Evolutionary conservation across 2,329 filamentous ascomycete genomes (phyloP).

Genomic region (Lasiodiplodia citricola): DNA sequence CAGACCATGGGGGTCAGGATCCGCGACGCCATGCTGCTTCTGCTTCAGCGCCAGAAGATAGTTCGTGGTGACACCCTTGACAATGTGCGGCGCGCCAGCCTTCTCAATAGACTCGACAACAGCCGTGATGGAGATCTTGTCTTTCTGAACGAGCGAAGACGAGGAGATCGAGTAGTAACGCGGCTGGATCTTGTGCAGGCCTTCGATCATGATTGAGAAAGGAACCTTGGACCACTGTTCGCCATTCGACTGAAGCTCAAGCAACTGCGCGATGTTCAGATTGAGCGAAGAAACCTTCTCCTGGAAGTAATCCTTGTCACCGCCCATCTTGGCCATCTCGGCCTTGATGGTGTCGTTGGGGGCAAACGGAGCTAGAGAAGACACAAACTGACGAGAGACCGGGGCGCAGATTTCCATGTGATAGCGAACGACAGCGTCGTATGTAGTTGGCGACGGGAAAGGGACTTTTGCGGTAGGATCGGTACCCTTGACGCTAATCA

Average conservation of each 20-base stretch:
- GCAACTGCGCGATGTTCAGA: constrained; percentile 87
- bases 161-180: constrained; percentile 99
- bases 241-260: constrained; percentile 73
- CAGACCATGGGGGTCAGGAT: constrained; percentile 80
- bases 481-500: constrained; percentile 87
- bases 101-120: constrained; percentile 86
- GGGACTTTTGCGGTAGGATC: constrained; percentile 97
- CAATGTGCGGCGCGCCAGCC: constrained; percentile 75
- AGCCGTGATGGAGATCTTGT: constrained; percentile 93
- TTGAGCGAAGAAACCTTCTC: constrained; percentile 80
- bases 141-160: constrained; percentile 89
- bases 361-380: constrained; percentile 85
- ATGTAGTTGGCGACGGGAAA: constrained; percentile 96
- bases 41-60: constrained; percentile 94
- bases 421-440: constrained; percentile 90
- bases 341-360: constrained; percentile 83
- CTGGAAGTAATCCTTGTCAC: constrained; percentile 95
- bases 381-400: constrained; percentile 93
- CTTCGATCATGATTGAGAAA: constrained; percentile 94
- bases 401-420: constrained; percentile 96
- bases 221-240: constrained; percentile 83
- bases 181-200: constrained; percentile 91
- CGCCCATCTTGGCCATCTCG: constrained; percentile 86
- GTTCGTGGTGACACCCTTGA: constrained; percentile 96
- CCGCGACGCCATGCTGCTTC: constrained; percentile 88